Evolutionary conservation across 2,329 filamentous ascomycete genomes (phyloP).

Genomic region (Pestalotiopsis sp.): DNA sequence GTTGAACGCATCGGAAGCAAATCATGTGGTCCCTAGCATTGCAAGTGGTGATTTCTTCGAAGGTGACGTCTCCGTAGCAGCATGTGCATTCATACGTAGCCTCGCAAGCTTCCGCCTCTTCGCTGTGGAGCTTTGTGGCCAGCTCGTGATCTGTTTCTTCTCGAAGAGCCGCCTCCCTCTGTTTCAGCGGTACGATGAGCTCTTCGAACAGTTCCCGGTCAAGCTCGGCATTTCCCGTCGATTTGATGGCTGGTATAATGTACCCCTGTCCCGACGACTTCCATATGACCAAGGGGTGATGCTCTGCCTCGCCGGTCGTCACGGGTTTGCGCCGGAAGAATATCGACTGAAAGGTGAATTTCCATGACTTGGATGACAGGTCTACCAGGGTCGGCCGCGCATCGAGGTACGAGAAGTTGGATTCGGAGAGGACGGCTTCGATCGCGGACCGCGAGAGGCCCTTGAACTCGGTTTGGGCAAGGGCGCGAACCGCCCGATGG

Average conservation of each 20-base stretch:
- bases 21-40: conserved; percentile 70
- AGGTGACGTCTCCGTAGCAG: conserved; percentile 72
- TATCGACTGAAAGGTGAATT: conserved; percentile 72
- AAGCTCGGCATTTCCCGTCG: conserved; percentile 67
- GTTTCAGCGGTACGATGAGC: conserved; percentile 57
- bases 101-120: conserved; percentile 60
- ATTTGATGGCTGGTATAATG: conserved; percentile 62
- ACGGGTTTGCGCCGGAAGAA: conserved; percentile 66
- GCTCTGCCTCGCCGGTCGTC: conserved; percentile 55
- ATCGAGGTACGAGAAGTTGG: conserved; percentile 77
- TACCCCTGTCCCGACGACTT: conserved; percentile 57
- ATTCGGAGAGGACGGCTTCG: conserved; percentile 77
- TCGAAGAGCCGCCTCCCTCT: conserved; percentile 42
- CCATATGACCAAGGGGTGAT: conserved; percentile 67
- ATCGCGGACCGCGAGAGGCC: conserved; percentile 74
- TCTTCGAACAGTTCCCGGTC: conserved; percentile 62
- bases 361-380: conserved; percentile 75
- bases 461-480: conserved; percentile 76
- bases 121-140: conserved; percentile 56
- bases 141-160: conserved; percentile 55
- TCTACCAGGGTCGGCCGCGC: conserved; percentile 70
- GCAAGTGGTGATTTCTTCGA: conserved; percentile 78
- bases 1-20: conserved; percentile 81
- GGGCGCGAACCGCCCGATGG: conserved; percentile 66
- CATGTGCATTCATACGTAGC: conserved; percentile 74